Base-by-base conservation (phyloP, 208 protist genomes). In the Blastocrithidia nonstop region DNA sequence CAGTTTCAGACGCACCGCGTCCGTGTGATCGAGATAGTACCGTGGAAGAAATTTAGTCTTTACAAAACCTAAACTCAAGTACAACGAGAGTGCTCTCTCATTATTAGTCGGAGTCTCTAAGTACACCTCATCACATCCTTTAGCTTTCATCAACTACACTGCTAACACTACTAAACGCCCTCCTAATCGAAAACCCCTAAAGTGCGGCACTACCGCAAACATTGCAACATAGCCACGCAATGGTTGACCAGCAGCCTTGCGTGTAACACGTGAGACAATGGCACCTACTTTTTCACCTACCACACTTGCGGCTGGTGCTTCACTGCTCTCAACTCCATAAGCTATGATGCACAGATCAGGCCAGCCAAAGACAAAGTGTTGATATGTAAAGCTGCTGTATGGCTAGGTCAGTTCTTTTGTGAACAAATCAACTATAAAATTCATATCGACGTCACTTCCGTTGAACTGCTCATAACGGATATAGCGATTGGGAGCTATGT, bases 341-440 rank as follows among this genome's bases (percentile, higher is more conserved):
- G 81, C 89, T 21, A 96, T 64, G 13, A 96, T 71, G 46, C 82
- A 95, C 4, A 98, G 71, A 17, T 97, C 61, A 13, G 96, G 95
- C 94, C 95, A 98, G 33, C 86, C 81, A 65, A 95, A 83, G 56
- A 98, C 73, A 64, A 99, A 99, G 66, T 97, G 98, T 51, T 97
- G 71, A 69, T 99, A 99, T 0, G 97, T 99, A 62, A 98, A 99
- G 45, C 98, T 93, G 49, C 88, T 96, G 69, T 99, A 99, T 8
- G 97, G 97, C 70, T 99, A 96, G 16, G 85, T 95, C 6, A 99
- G 81, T 52, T 98, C 93, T 35, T 76, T 53, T 24, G 79, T 85
- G 45, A 98, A 97, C 9, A 98, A 58, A 7, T 66, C 44, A 27
- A 96, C 95, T 26, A 98, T 94, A 23, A 66, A 76, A 42, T 76